Percentiles rank a stretch among this genome's conserved stretches.
Conservation (phyloP, 305 asterid genomes). For the Solanum hybrid region DNA sequence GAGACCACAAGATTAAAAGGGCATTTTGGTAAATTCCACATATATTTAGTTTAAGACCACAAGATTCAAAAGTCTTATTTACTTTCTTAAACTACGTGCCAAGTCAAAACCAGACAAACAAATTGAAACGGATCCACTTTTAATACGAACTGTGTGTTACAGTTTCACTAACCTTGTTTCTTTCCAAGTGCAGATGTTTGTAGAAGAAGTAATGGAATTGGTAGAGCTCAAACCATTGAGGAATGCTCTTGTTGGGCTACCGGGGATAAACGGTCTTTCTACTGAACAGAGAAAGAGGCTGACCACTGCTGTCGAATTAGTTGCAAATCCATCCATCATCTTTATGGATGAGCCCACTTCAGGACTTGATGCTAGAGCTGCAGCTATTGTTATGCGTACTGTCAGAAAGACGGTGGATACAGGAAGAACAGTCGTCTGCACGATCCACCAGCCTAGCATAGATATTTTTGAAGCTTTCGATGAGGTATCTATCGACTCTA, state of each 20-base stretch:
- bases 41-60: background rate
- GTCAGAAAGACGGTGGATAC: slow-evolving; percentile 87
- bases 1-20: background rate
- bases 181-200: slow-evolving; percentile 57
- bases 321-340: slow-evolving; percentile 81
- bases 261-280: slow-evolving; percentile 79
- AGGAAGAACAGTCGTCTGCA: slow-evolving; percentile 88
- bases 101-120: background rate
- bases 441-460: slow-evolving; percentile 89
- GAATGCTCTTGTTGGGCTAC: slow-evolving; percentile 75
- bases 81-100: background rate
- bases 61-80: background rate
- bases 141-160: background rate
- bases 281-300: slow-evolving; percentile 87
- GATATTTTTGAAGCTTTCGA: slow-evolving; percentile 90
- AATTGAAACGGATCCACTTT: background rate
- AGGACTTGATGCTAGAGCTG: slow-evolving; percentile 92
- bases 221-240: slow-evolving; percentile 68
- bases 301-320: slow-evolving; percentile 80
- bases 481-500: slow-evolving; percentile 35
- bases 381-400: slow-evolving; percentile 88
- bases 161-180: background rate
- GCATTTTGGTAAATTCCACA: background rate
- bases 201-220: slow-evolving; percentile 82
- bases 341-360: slow-evolving; percentile 95